These are phyloP conservation scores for Rhytidiadelphus loreus DNA, from an alignment of 225 moss, liverwort and hornwort genomes.

Conservation along the genomic window DNA sequence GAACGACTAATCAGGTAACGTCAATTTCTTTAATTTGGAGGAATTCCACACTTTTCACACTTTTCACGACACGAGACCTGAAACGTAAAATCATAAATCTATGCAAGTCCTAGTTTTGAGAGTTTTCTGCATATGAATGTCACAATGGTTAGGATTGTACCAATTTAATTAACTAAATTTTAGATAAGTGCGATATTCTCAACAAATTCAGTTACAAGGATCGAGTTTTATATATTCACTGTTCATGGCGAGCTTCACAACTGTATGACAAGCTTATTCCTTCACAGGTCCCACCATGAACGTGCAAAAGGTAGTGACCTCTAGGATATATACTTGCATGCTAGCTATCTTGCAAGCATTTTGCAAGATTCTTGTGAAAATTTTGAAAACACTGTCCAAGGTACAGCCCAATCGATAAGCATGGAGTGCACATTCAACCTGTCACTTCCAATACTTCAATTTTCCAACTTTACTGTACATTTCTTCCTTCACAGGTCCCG, in stretches of 20 bases:
- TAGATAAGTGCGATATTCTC: too few relatives aligned
- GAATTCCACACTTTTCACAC: background rate
- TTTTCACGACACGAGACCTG: background rate
- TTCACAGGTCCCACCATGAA: background rate
- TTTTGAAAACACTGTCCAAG: background rate
- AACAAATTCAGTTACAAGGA: background rate
- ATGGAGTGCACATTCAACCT: background rate
- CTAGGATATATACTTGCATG: background rate
- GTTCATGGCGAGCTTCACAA: background rate
- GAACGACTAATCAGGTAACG: background rate
- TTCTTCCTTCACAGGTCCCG: background rate
- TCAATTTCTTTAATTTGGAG: background rate
- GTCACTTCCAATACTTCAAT: background rate
- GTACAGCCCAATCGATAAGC: background rate
- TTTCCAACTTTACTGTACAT: background rate
- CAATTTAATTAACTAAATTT: too few relatives aligned
- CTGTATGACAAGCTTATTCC: background rate
- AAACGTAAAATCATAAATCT: background rate
- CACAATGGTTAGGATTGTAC: background rate
- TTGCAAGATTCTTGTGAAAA: background rate
- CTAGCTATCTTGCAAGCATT: background rate
- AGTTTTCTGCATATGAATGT: background rate
- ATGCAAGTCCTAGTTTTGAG: too few relatives aligned
- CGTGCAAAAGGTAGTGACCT: background rate
- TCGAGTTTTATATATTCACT: background rate